Evolutionary conservation across 2,329 filamentous ascomycete genomes (phyloP), one percentile per base, ranked within the genome.

Genomic region (Diplocarpon rosae): DNA sequence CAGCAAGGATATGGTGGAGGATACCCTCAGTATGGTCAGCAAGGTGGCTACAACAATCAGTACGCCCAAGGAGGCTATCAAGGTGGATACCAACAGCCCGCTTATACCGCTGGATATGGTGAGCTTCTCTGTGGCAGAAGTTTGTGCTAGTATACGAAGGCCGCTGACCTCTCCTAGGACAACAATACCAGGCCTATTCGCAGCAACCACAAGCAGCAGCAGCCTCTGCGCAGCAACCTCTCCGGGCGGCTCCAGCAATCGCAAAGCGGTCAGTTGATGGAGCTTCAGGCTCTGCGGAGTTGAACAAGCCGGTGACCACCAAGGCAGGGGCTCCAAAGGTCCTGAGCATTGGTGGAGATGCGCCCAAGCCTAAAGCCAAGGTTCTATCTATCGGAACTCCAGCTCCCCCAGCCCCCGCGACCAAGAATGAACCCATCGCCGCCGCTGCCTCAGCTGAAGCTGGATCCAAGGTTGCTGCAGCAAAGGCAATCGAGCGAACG

Each of bases 401-500:
- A 1, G 7, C 66, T 73, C n/a, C 68, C 73, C 14, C 38, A 14
- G 39, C 38, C 15, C 63, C 68, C 69, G 44, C 51, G 52, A 14
- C 52, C 17, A 44, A 71, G 62, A 71, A 73, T 59, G 69, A 71
- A 42, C 39, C 71, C 77, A 43, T 38, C 27, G 31, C 46, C 29
- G 63, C 64, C 7, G 63, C 64, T 7, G 49, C 60, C 36, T 64
- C 67, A 36, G 66, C 79, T 2, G 82, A 85, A 52, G 82, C 83
- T 24, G 85, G 86, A 27, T 74, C 88, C 49, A 95, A 95, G 68
- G 80, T 84, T n/a, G 71, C 83, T 1, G 90, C 89, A 4, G 71
- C 78, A 40, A 95, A 95, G 67, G 89, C 90, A 9, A 86, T 95
- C 51, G 87, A 94, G 60, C 95, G 95, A 92, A 83, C 85, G 0